Evolutionary conservation across 2,329 filamentous ascomycete species (phyloP), one percentile per base, ranked within the genome.

Genomic region (Dothideomycetes sp.): DNA sequence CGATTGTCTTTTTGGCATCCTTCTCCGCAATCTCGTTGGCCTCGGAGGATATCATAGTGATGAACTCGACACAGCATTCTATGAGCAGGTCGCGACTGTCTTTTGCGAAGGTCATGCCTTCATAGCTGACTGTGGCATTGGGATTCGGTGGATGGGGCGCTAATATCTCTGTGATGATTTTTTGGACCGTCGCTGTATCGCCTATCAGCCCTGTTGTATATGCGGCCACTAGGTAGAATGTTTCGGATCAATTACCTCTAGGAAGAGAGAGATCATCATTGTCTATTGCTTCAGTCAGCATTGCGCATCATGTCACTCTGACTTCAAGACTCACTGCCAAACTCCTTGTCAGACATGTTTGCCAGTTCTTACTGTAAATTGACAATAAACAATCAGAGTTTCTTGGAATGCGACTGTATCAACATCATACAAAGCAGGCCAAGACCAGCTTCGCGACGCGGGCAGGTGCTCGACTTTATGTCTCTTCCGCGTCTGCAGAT

Each of bases 11-110:
- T 70, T 98, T 98, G 36, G 88, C 86, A 56, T 98, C 91, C 63
- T 94, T 94, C 61, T 98, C 91, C 10, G 88, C 93, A 48, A 98
- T 98, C 54, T 98, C 91, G 63, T 98, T 98, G 46, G 91, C 91
- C 66, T 98, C 89, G 35, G 86, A 94, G n/a, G 88, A 95, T 52
- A 98, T 84, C 54, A 98, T 77, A 14, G 91, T 96, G 62, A 98
- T 95, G 62, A 98, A 98, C 62, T 98, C 91, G 55, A 98, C 89
- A 57, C 91, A 98, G 67, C 91, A 96, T 68, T 96, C 91, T 54
- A 98, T 98, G 38, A 98, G 72, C 3, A 96, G 72, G 57, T 98
- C 91, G 44, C 91, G 81, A 10, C 89, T 88, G 54, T 98, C 91
- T 60, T 94, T 95, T 32, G 88, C 85, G 58, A 96, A 96, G 2